Evolutionary conservation across 257 asterid species (phyloP).

Genomic region (Rauvolfia tetraphylla): DNA sequence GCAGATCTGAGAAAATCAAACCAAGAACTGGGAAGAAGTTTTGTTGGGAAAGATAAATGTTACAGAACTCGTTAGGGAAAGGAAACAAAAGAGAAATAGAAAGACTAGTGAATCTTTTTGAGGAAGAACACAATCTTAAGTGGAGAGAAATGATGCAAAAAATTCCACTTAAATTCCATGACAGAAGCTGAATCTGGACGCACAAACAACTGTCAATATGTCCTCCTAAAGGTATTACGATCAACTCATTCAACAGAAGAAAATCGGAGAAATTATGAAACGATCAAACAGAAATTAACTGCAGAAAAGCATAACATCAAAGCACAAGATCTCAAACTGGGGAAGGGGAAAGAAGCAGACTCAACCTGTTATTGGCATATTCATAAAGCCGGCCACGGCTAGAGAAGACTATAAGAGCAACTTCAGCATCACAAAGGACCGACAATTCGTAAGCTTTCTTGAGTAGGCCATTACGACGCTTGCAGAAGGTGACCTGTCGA

Average conservation of each 20-base stretch:
- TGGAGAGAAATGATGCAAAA: conserved; percentile 12
- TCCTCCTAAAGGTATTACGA: background rate
- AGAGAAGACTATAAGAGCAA: conserved; percentile 86
- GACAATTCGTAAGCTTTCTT: conserved; percentile 91
- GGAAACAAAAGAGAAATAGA: conserved; percentile 19
- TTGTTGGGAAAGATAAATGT: conserved; percentile 15
- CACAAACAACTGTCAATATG: conserved; percentile 4
- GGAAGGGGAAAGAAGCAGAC: background rate
- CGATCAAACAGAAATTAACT: background rate
- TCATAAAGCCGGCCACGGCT: conserved; percentile 84
- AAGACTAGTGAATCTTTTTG: conserved; percentile 34
- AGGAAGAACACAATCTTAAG: conserved; percentile 22
- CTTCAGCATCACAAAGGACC: conserved; percentile 86
- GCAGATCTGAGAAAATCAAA: conserved; percentile 41
- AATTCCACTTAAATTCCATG: conserved; percentile 19
- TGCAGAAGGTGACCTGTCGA: conserved; percentile 89
- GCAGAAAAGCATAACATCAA: background rate
- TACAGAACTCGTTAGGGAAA: conserved; percentile 31
- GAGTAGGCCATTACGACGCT: conserved; percentile 74
- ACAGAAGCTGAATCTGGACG: conserved; percentile 19
- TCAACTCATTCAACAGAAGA: conserved; percentile 4
- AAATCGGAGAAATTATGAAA: background rate
- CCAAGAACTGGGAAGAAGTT: conserved; percentile 18
- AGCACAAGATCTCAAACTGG: conserved; percentile 9
- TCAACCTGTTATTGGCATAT: conserved; percentile 82